Evolutionary conservation across 345 rosid genomes (phyloP).

Genomic region (Hypericum perforatum): DNA sequence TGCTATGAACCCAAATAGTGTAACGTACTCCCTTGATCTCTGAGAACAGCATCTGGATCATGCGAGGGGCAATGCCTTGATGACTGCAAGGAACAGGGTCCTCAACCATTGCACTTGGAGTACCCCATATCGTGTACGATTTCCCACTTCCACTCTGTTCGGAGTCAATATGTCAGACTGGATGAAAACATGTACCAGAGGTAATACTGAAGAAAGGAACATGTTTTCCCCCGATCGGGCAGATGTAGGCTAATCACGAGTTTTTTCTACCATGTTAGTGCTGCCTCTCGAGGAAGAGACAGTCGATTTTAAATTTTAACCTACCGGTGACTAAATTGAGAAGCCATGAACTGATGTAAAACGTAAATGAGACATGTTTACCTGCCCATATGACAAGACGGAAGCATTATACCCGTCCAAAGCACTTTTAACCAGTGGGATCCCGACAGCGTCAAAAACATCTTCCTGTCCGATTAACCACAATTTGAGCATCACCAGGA

Average conservation of each 20-base stretch:
- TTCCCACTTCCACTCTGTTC: constrained; percentile 90
- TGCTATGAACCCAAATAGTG: neutral
- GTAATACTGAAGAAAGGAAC: too few relatives aligned
- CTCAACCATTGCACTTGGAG: constrained; percentile 87
- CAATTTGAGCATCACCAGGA: neutral
- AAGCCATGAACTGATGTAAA: neutral
- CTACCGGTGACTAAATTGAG: neutral
- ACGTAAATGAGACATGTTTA: constrained; percentile 15
- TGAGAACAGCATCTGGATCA: constrained; percentile 70
- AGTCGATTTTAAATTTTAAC: too few relatives aligned
- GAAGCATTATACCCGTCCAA: constrained; percentile 82
- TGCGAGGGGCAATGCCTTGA: constrained; percentile 84
- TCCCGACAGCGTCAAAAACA: constrained; percentile 62
- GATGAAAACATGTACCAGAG: neutral
- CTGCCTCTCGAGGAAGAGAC: too few relatives aligned
- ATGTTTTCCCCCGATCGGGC: too few relatives aligned
- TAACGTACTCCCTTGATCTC: constrained; percentile 62
- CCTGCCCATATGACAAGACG: constrained; percentile 89
- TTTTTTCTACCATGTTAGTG: too few relatives aligned
- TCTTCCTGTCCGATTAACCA: constrained; percentile 45
- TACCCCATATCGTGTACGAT: constrained; percentile 97
- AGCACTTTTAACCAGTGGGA: constrained; percentile 70
- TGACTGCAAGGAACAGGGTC: constrained; percentile 64
- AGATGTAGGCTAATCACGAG: too few relatives aligned
- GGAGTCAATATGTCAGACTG: constrained; percentile 7